Evolutionary conservation across 2,329 filamentous ascomycete species (phyloP), one percentile per base, ranked within the genome.

Genomic region (Diplodia mutila): DNA sequence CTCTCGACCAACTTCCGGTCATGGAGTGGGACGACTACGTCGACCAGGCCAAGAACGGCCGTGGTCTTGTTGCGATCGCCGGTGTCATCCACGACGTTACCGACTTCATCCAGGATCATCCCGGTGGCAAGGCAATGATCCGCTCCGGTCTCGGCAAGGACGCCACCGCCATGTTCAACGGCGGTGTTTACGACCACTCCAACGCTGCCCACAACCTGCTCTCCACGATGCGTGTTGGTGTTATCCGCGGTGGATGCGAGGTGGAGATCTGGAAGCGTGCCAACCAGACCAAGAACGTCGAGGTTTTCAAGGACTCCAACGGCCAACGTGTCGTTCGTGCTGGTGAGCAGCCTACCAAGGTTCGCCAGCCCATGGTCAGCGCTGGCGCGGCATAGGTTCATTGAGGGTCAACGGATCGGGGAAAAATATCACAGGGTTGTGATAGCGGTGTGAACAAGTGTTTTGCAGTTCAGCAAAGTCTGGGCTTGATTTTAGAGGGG

Each of bases 261-360:
- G 79, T 81, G 53, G 79, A 81, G 73, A 80, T 81, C 72, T 81
- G 79, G 79, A 80, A 80, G 77, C 79, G 79, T 59, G 77, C 77
- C 52, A 78, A 80, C 69, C 72, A 79, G 71, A 79, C 79, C 84
- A 94, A 94, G 84, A 91, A 94, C 73, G 86, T 91, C 68, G 88
- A 89, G 68, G 89, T 91, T 72, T 87, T 92, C 78, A 93, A 92
- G 78, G 94, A 97, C 77, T 91, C 89, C 18, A 84, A 88, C 65
- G 94, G 93, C 61, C 87, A 92, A 79, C 89, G 91, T 71, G 93
- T 97, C 73, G 87, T 96, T 75, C 90, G 94, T 71, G 93, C 94
- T 71, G 93, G 93, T 65, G 85, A 88, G 74, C 94, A 97, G 82
- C 87, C 92, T 69, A 97, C 94, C 73, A 93, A 92, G 81, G 87